Evolutionary conservation across 2,329 filamentous ascomycete genomes (phyloP), one percentile per base, ranked within the genome.

Genomic region (Colletotrichum caudatum): DNA sequence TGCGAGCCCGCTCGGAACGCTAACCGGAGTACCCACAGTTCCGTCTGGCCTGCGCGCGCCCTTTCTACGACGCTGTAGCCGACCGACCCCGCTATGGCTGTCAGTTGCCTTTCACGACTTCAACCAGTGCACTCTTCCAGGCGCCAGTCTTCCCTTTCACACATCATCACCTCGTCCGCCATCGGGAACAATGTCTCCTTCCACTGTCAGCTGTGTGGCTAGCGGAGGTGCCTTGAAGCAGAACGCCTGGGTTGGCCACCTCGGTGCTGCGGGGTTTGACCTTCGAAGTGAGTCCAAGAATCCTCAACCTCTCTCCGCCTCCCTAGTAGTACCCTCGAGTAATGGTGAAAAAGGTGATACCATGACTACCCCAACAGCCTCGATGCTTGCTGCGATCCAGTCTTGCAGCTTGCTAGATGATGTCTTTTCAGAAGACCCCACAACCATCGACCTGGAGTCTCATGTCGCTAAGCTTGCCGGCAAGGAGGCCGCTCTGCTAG

Each of bases 381-480:
- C 91, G 5, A 98, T 97, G 95, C 90, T 98, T 48, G 84, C 88
- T 56, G 93, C 95, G 20, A 92, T 98, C 74, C 85, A 90, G 75
- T 85, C 89, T 62, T 92, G 91, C 74, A 92, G 92, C 0, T 88
- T 97, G 41, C 85, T 92, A 23, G 95, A 98, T 81, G 95, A 97
- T 80, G 94, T 97, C 75, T 93, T 92, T 79, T 84, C 86, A 74
- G 94, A 97, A 81, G 94, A 97, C 77, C 85, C 89, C 0, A 94
- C 92, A 0, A 98, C 95, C 1, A 90, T 88, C 62, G 86, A 88
- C 33, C 89, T 98, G 51, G 93, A 98, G 80, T 82, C 86, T 57
- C 91, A 93, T 79, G 87, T 97, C 56, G 93, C 94, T 23, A 79
- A 87, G 41, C 86, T 97, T 4, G 89, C 93, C 0, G 90, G 90